A percentile compares a stretch with the other conserved stretches of the same genome.
Evolutionary conservation across 345 rosid species (phyloP).

Genomic region (Limnanthes douglasii): DNA sequence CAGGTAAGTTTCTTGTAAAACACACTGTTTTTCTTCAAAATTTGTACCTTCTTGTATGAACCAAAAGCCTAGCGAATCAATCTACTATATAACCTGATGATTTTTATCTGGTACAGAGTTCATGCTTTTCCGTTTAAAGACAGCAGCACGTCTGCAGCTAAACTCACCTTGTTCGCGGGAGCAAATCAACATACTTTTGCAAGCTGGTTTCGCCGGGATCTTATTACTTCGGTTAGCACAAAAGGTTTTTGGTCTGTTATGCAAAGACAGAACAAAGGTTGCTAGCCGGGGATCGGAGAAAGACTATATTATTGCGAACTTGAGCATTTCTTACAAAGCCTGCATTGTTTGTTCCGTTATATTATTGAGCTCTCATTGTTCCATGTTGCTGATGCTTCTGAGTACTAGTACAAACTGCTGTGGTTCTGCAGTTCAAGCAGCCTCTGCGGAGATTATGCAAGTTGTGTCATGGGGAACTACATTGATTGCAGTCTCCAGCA

Average conservation of each 20-base stretch:
- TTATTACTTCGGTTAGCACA: conserved; percentile 14
- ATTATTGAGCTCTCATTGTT: conserved; percentile 28
- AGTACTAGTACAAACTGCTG: conserved; percentile 18
- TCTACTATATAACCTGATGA: too few relatives aligned
- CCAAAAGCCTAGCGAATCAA: too few relatives aligned
- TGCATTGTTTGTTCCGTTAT: conserved; percentile 25
- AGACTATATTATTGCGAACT: conserved; percentile 11
- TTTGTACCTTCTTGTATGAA: too few relatives aligned
- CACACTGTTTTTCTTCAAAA: too few relatives aligned
- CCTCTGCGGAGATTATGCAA: conserved; percentile 37
- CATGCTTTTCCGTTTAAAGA: conserved; percentile 3
- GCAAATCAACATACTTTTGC: conserved; percentile 30
- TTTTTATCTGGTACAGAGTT: too few relatives aligned
- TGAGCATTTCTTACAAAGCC: conserved; percentile 28
- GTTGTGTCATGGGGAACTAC: conserved; percentile 29
- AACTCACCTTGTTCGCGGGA: conserved; percentile 41
- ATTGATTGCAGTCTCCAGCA: conserved; percentile 20
- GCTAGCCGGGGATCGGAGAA: conserved; percentile 16
- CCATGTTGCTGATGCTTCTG: conserved; percentile 23
- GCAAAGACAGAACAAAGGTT: conserved; percentile 13
- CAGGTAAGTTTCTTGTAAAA: too few relatives aligned
- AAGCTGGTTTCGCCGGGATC: conserved; percentile 34
- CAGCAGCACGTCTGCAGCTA: conserved; percentile 21
- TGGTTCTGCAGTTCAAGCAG: conserved; percentile 20
- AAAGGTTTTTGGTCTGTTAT: conserved; percentile 10